Conservation (phyloP, 345 rosid genomes). For the Eucalyptus curtisii region DNA sequence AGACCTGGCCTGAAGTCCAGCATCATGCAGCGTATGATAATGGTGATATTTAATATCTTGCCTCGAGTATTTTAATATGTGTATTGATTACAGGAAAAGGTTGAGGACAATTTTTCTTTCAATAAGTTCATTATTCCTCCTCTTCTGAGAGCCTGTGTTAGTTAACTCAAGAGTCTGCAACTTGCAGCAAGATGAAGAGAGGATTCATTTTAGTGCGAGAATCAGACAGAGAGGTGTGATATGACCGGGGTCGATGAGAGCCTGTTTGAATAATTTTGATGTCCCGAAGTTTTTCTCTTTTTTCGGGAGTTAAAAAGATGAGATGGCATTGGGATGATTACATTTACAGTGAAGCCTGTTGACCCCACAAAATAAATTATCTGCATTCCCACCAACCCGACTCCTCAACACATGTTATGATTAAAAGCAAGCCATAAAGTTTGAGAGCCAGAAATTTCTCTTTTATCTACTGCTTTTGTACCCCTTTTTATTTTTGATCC, state of each 20-base stretch:
- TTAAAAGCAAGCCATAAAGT: constrained; percentile 7
- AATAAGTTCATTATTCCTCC: background rate
- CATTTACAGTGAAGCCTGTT: background rate
- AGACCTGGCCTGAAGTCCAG: constrained; percentile 1
- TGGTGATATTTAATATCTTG: constrained; percentile 6
- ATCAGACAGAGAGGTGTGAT: background rate
- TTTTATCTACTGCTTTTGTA: background rate
- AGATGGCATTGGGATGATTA: background rate
- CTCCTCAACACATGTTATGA: constrained; percentile 14
- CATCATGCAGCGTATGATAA: background rate
- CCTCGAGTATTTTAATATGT: background rate
- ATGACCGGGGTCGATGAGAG: background rate
- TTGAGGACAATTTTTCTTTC: background rate
- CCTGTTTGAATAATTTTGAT: background rate
- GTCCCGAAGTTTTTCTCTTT: background rate
- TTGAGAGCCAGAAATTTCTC: background rate
- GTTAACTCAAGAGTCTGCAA: background rate
- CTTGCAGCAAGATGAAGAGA: background rate
- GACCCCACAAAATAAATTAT: constrained; percentile 22
- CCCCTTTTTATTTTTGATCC: background rate
- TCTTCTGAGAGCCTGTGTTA: background rate
- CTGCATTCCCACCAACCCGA: constrained; percentile 14
- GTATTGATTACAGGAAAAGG: background rate
- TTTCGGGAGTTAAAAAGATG: background rate
- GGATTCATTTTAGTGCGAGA: background rate